Evolutionary conservation across 768 basidiomycete genomes (phyloP).

Genomic region (Trametes cingulata): DNA sequence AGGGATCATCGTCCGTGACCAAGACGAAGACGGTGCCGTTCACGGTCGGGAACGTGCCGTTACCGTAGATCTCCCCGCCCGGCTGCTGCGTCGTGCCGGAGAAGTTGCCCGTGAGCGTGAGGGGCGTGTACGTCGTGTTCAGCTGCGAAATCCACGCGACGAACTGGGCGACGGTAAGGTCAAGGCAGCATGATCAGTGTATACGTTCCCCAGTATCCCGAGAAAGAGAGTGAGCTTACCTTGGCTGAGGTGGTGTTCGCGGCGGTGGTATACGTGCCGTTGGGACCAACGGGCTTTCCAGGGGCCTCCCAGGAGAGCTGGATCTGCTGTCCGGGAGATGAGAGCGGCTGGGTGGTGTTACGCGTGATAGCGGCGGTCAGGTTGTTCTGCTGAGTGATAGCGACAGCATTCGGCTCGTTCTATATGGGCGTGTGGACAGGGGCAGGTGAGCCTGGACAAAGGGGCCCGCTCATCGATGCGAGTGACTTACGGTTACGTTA

Average conservation of each 20-base stretch:
- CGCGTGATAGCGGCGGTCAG: constrained; percentile 48
- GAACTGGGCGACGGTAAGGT: constrained; percentile 41
- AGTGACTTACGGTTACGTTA: constrained; percentile 41
- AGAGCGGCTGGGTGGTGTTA: constrained; percentile 51
- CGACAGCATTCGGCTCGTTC: constrained; percentile 36
- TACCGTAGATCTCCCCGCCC: neutral
- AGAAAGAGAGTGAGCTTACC: constrained; percentile 26
- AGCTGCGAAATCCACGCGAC: constrained; percentile 62
- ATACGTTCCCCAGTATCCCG: too few relatives aligned
- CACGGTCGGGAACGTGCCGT: neutral
- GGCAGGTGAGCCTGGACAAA: too few relatives aligned
- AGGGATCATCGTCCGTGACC: constrained; percentile 24
- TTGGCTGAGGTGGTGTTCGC: constrained; percentile 45
- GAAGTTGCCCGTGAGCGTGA: neutral
- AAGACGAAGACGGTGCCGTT: neutral
- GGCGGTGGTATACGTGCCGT: constrained; percentile 52
- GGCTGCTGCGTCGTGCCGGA: neutral
- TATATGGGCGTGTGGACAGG: constrained; percentile 7
- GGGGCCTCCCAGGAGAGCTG: constrained; percentile 56
- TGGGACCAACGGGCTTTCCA: constrained; percentile 51
- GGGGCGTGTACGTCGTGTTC: constrained; percentile 54
- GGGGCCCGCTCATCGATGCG: too few relatives aligned
- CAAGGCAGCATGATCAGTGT: neutral
- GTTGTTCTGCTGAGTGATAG: constrained; percentile 35
- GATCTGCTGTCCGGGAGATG: constrained; percentile 46